Conservation (phyloP, 805 yeast genomes). For the Candida rishiriensis region DNA sequence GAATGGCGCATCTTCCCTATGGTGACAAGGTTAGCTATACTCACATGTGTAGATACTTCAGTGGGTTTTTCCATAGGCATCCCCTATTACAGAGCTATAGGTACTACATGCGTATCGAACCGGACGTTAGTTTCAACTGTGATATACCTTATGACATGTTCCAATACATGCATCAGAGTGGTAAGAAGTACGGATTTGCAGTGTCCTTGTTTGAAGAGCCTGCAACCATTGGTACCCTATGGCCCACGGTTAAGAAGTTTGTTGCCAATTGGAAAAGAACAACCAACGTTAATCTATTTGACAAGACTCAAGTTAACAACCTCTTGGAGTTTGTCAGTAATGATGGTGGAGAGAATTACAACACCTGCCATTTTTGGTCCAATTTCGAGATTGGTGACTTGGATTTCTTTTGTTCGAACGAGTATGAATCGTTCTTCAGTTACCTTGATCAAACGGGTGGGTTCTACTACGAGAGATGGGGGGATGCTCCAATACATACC, state of each 20-base stretch:
- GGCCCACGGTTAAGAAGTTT: slow-evolving; percentile 39
- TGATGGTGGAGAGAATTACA: slow-evolving; percentile 41
- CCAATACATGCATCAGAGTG: slow-evolving; percentile 42
- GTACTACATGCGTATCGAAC: slow-evolving; percentile 51
- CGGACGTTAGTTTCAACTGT: slow-evolving; percentile 40
- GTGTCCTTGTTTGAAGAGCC: slow-evolving; percentile 42
- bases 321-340: slow-evolving; percentile 38
- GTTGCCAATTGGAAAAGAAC: slow-evolving; percentile 18
- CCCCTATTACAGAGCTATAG: slow-evolving; percentile 39
- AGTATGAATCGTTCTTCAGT: slow-evolving; percentile 48
- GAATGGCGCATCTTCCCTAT: slow-evolving; percentile 39
- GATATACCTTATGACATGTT: slow-evolving; percentile 45
- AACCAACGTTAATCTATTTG: slow-evolving; percentile 28
- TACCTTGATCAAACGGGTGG: slow-evolving; percentile 54
- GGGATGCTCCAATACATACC: slow-evolving; percentile 65
- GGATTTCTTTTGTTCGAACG: slow-evolving; percentile 49
- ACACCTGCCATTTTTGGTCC: slow-evolving; percentile 43
- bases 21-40: slow-evolving; percentile 58
- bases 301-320: slow-evolving; percentile 23
- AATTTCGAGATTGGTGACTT: slow-evolving; percentile 34
- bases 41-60: slow-evolving; percentile 49
- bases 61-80: slow-evolving; percentile 46
- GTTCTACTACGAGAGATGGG: slow-evolving; percentile 67
- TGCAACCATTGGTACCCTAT: slow-evolving; percentile 43
- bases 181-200: slow-evolving; percentile 42